These are phyloP conservation scores for Rheum nobile DNA, from an alignment of 148 eudicot genomes.

Conservation along the genomic window DNA sequence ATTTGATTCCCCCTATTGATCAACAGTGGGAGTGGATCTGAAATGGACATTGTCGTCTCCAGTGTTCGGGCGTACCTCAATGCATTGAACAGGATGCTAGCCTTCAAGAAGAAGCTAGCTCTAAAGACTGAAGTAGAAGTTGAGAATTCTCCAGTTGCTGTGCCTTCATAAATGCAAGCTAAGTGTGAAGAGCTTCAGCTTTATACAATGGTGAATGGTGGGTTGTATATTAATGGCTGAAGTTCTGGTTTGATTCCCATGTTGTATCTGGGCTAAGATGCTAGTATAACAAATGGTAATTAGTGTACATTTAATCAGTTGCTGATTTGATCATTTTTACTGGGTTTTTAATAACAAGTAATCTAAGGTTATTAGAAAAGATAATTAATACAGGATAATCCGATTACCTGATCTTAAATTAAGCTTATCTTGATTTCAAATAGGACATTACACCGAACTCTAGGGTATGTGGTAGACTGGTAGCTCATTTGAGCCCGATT, in stretches of 20 bases:
- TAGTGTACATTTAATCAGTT: neutral
- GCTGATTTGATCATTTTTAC: neutral
- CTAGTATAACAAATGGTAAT: neutral
- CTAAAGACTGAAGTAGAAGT: slow-evolving; percentile 11
- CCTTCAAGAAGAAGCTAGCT: slow-evolving; percentile 29
- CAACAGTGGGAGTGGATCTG: slow-evolving; percentile 85
- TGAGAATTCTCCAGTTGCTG: slow-evolving; percentile 13
- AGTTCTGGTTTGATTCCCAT: neutral
- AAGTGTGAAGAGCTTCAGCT: neutral
- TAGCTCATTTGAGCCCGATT: no score
- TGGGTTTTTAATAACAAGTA: neutral
- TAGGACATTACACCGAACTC: no score
- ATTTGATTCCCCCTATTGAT: neutral
- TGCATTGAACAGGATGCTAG: slow-evolving; percentile 83
- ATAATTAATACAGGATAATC: no score
- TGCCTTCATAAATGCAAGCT: neutral
- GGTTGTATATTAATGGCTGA: neutral
- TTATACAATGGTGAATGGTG: no score
- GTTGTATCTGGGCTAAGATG: neutral
- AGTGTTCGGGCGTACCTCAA: slow-evolving; percentile 84
- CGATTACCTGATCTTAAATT: no score
- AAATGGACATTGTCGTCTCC: slow-evolving; percentile 84
- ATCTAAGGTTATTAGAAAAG: no score
- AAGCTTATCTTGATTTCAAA: no score
- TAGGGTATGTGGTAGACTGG: no score